phyloP scores from a whole-genome alignment of 805 yeast genomes.

The Saturnispora quitensis region DNA sequence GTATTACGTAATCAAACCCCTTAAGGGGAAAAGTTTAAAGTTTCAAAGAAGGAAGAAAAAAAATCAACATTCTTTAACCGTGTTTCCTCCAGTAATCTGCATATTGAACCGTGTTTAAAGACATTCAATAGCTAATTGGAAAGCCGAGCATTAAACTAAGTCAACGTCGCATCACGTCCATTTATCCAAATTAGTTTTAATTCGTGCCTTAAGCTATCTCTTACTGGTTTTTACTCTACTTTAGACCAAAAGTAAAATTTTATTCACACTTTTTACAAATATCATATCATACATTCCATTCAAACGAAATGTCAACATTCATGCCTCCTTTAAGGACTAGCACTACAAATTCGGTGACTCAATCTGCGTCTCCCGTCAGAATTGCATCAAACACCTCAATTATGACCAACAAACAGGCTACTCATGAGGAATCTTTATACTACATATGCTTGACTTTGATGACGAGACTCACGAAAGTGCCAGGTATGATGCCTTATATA shows the following conservation, averaged over 20 bases:
- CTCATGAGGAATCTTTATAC: slow-evolving; percentile 58
- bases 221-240: not conserved
- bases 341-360: not conserved
- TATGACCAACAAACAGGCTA: slow-evolving; percentile 56
- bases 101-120: not conserved
- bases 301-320: not conserved
- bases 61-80: not conserved
- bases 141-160: no score
- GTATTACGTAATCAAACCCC: not conserved
- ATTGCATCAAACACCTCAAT: slow-evolving; percentile 38
- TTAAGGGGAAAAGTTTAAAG: not conserved
- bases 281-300: not conserved
- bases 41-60: not conserved
- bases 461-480: slow-evolving; percentile 45
- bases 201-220: not conserved
- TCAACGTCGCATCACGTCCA: not conserved
- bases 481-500: slow-evolving; percentile 62
- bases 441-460: slow-evolving; percentile 54
- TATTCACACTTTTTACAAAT: not conserved
- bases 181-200: not conserved
- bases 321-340: not conserved
- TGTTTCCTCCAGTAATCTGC: not conserved
- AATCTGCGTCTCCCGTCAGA: slow-evolving; percentile 16
- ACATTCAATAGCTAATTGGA: not conserved
- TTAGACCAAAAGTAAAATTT: not conserved